Percentiles rank a stretch among this genome's conserved stretches.
Evolutionary conservation across 345 rosid species (phyloP).

Genomic region (Stellera chamaejasme): DNA sequence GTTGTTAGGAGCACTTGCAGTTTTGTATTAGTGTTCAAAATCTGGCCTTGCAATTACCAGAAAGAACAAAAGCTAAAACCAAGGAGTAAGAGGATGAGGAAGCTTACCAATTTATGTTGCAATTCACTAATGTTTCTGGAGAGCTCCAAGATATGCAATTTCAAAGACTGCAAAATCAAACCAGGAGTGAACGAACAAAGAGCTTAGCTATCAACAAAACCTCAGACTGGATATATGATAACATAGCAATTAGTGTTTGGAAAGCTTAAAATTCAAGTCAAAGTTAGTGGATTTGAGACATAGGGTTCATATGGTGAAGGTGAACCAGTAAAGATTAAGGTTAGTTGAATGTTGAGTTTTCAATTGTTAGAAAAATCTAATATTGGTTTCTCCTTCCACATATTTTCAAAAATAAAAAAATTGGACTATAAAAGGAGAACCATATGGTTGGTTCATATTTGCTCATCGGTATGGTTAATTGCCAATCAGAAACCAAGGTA

Average conservation of each 20-base stretch:
- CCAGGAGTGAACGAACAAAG: conserved; percentile 2
- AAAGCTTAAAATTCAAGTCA: background rate
- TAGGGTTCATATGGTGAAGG: too few species aligned
- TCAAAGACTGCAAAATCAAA: conserved; percentile 61
- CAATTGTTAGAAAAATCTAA: too few species aligned
- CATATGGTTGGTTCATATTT: too few species aligned
- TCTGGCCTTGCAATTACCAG: conserved; percentile 14
- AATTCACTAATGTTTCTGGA: conserved; percentile 48
- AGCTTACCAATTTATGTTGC: conserved; percentile 57
- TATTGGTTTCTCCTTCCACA: too few species aligned
- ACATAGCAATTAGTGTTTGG: background rate
- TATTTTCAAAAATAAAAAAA: too few species aligned
- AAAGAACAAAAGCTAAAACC: conserved; percentile 10
- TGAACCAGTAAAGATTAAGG: too few species aligned
- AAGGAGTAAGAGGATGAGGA: conserved; percentile 12
- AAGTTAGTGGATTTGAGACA: background rate
- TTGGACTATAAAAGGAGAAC: too few species aligned
- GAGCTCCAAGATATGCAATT: conserved; percentile 83
- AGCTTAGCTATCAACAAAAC: background rate
- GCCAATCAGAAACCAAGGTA: too few species aligned
- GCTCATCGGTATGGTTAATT: too few species aligned
- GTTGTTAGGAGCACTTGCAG: too few species aligned
- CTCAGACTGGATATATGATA: conserved; percentile 1
- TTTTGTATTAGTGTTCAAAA: conserved; percentile 9
- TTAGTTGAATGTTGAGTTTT: too few species aligned